Evolutionary conservation across 1,284 basidiomycete species (phyloP).

Genomic region (Heterobasidion occidentale): DNA sequence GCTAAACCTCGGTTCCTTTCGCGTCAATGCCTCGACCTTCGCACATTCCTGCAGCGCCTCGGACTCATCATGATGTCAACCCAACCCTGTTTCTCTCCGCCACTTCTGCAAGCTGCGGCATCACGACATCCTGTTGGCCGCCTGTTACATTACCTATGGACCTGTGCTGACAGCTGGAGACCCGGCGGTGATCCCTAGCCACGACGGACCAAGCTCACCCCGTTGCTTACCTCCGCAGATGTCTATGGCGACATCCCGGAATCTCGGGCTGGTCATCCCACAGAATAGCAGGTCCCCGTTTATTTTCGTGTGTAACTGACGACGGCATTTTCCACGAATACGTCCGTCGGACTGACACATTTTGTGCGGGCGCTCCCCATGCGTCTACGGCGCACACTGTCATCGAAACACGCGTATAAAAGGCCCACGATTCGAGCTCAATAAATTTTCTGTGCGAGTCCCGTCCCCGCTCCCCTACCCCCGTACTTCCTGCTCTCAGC

Average conservation of each 20-base stretch:
- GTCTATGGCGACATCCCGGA: neutral
- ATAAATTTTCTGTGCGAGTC: slow-evolving; percentile 5
- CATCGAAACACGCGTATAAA: neutral
- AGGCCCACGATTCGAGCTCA: neutral
- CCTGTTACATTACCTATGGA: neutral
- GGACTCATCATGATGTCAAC: slow-evolving; percentile 3
- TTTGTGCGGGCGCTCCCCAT: neutral
- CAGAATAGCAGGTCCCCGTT: neutral
- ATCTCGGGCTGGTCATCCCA: neutral
- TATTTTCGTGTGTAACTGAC: neutral
- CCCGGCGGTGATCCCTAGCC: neutral
- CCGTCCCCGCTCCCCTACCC: neutral
- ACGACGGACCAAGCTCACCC: neutral
- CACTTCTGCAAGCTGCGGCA: neutral
- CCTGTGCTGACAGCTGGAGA: neutral
- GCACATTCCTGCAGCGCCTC: neutral
- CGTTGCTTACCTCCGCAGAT: neutral
- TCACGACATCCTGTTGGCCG: neutral
- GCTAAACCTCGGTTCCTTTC: too few relatives aligned
- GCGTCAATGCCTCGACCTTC: neutral
- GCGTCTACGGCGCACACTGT: neutral
- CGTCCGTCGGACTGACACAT: neutral
- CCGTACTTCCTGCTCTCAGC: neutral
- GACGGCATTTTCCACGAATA: neutral
- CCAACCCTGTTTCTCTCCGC: slow-evolving; percentile 2